Percentiles rank a stretch among this genome's conserved stretches.
Evolutionary conservation across 192 early-diverging fungal species (phyloP).

Genomic region (Entomortierella chlamydospora): DNA sequence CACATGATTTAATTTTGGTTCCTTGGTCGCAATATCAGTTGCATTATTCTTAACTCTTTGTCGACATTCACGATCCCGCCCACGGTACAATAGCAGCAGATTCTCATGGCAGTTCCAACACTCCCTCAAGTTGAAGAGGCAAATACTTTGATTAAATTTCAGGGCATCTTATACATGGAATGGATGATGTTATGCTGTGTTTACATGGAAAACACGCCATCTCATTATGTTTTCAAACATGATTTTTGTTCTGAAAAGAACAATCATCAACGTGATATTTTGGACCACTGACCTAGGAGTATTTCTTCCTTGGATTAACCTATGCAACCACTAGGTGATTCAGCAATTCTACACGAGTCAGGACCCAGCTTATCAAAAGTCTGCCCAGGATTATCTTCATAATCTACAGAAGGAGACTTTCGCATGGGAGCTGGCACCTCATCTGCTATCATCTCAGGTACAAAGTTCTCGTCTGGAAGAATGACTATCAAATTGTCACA

Average conservation of each 20-base stretch:
- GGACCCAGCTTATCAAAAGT: slow-evolving; percentile 53
- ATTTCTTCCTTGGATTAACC: no score
- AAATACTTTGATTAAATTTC: slow-evolving; percentile 2
- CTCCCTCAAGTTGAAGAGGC: slow-evolving; percentile 51
- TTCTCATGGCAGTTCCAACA: slow-evolving; percentile 36
- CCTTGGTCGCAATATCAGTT: background rate
- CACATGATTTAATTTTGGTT: background rate
- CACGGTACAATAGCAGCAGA: background rate
- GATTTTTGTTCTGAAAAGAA: no score
- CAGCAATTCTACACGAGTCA: slow-evolving; percentile 59
- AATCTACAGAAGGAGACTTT: slow-evolving; percentile 60
- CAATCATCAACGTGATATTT: no score
- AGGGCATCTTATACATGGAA: background rate
- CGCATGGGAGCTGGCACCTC: slow-evolving; percentile 68
- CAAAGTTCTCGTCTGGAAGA: background rate
- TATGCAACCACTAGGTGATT: slow-evolving; percentile 48
- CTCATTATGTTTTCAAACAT: no score
- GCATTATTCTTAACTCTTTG: no score
- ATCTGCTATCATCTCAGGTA: slow-evolving; percentile 62
- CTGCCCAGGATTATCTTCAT: slow-evolving; percentile 65
- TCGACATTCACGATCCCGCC: background rate
- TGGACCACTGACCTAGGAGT: no score
- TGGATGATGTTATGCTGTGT: background rate
- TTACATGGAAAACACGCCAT: background rate
- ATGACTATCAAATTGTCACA: slow-evolving; percentile 1